Conservation (phyloP, 2,329 filamentous ascomycete species). For the Fusarium sp. region DNA sequence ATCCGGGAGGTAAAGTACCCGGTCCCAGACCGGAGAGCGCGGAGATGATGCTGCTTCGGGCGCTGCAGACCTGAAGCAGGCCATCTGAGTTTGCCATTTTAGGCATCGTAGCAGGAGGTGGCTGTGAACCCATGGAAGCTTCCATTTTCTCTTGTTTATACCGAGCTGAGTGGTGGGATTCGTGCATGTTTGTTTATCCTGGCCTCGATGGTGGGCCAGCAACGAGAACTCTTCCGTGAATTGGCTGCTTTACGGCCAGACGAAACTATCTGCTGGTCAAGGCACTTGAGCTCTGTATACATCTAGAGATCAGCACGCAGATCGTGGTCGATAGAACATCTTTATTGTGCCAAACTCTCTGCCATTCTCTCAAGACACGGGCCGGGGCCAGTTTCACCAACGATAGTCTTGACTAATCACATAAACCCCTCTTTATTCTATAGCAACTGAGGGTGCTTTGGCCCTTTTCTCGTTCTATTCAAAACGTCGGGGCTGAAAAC, state of each 20-base stretch:
- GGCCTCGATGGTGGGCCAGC: not conserved
- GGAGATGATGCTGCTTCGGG: constrained; percentile 24
- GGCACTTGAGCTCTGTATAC: not conserved
- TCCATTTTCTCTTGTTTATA: constrained; percentile 6
- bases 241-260: not conserved
- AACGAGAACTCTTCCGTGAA: not conserved
- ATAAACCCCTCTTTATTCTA: constrained; percentile 3
- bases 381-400: constrained; percentile 24
- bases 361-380: not conserved
- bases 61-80: constrained; percentile 13
- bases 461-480: not conserved
- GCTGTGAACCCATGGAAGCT: constrained; percentile 10
- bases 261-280: not conserved
- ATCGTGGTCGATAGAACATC: not conserved
- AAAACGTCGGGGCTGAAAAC: constrained; percentile 12
- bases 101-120: constrained; percentile 10
- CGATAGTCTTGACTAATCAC: constrained; percentile 10
- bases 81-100: constrained; percentile 16
- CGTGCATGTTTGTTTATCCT: constrained; percentile 1
- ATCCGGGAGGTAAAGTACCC: constrained; percentile 1
- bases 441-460: not conserved
- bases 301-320: no score
- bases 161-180: constrained; percentile 34
- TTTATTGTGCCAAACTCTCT: not conserved
- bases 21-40: not conserved